Percentiles rank a stretch among this genome's conserved stretches.
Evolutionary conservation across 2,329 filamentous ascomycete genomes (phyloP).

Genomic region (Colletotrichum shisoi): DNA sequence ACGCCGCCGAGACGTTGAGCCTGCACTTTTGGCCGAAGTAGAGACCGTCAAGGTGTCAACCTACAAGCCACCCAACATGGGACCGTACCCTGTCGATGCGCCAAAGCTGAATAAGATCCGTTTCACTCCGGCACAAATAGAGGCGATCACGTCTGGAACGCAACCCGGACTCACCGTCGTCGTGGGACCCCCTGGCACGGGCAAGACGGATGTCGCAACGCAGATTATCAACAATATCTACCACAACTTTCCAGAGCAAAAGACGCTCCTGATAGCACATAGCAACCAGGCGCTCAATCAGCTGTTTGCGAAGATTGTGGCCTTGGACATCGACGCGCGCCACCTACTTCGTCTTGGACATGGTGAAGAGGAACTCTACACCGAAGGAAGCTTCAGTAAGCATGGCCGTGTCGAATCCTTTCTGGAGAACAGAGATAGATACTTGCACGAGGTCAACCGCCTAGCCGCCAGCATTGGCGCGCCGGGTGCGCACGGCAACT

Average conservation of each 20-base stretch:
- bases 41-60: conserved; percentile 83
- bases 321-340: conserved; percentile 91
- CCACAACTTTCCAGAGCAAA: conserved; percentile 93
- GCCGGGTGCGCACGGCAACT: conserved; percentile 92
- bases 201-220: conserved; percentile 98
- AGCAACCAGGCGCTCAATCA: conserved; percentile 98
- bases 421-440: conserved; percentile 81
- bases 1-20: conserved; percentile 79
- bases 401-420: conserved; percentile 95
- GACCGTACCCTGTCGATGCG: conserved; percentile 85
- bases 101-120: conserved; percentile 83
- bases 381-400: conserved; percentile 89
- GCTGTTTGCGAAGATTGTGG: conserved; percentile 97
- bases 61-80: conserved; percentile 86
- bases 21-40: conserved; percentile 66
- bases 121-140: conserved; percentile 89
- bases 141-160: conserved; percentile 91
- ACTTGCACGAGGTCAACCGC: conserved; percentile 83
- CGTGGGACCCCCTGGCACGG: conserved; percentile 93
- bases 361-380: conserved; percentile 91
- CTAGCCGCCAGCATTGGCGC: conserved; percentile 85
- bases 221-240: conserved; percentile 99
- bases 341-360: conserved; percentile 92
- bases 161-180: conserved; percentile 94
- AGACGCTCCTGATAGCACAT: conserved; percentile 90